Conservation (phyloP, 73 alveolate species). For the Symbiodinium pilosum region DNA sequence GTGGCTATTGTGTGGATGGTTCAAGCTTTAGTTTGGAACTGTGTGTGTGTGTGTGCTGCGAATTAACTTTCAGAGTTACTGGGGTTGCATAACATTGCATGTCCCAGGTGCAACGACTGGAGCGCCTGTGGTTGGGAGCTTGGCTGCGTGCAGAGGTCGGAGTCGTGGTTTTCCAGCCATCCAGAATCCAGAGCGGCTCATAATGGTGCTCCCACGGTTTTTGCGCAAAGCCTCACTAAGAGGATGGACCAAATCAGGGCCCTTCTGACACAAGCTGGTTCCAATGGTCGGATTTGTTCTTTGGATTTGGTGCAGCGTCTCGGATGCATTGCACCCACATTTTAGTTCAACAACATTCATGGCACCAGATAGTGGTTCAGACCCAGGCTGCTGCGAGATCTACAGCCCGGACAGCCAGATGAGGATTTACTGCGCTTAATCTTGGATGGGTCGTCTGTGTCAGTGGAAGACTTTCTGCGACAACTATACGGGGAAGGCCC, state of each 20-base stretch:
- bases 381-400: not conserved
- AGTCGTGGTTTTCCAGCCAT: too few species aligned
- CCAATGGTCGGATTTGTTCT: not conserved
- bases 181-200: too few species aligned
- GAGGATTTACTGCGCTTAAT: not conserved
- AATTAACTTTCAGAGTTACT: not conserved
- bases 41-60: too few species aligned
- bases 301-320: not conserved
- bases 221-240: too few species aligned
- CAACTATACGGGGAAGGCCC: too few species aligned
- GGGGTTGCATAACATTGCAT: not conserved
- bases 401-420: not conserved
- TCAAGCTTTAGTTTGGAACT: not conserved
- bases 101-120: slow-evolving; percentile 32
- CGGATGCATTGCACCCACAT: not conserved
- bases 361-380: too few species aligned
- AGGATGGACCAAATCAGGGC: not conserved
- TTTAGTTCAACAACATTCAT: too few species aligned
- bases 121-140: slow-evolving; percentile 37
- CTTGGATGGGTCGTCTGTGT: not conserved
- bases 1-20: slow-evolving; percentile 35
- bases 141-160: not conserved
- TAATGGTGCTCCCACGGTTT: too few species aligned
- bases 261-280: not conserved
- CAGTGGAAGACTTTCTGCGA: not conserved